Evolutionary conservation across 1,139 yeast species (phyloP).

Genomic region (Suhomyces maxii): DNA sequence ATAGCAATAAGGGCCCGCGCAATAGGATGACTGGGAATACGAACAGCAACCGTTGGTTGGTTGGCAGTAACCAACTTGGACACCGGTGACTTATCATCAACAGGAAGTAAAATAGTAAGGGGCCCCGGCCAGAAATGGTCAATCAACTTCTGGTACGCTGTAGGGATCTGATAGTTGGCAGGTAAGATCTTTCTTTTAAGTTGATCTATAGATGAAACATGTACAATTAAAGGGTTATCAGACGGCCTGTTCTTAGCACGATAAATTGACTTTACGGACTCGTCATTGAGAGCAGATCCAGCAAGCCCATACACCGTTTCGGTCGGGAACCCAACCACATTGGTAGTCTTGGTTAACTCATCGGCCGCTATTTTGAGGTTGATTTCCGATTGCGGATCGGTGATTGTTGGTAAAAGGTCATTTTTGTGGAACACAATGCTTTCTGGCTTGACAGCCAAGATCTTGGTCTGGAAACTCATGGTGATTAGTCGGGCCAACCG

Average conservation of each 20-base stretch:
- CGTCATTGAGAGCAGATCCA: slow-evolving; percentile 76
- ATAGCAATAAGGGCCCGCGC: slow-evolving; percentile 88
- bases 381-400: slow-evolving; percentile 49
- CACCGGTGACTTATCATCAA: slow-evolving; percentile 50
- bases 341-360: slow-evolving; percentile 48
- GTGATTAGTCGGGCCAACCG: slow-evolving; percentile 3
- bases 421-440: slow-evolving; percentile 27
- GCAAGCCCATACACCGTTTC: slow-evolving; percentile 97
- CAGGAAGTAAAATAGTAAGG: slow-evolving; percentile 78
- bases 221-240: slow-evolving; percentile 91
- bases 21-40: slow-evolving; percentile 83
- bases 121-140: slow-evolving; percentile 95
- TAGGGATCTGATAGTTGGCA: slow-evolving; percentile 56
- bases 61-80: slow-evolving; percentile 80
- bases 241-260: slow-evolving; percentile 90
- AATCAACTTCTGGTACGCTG: slow-evolving; percentile 60
- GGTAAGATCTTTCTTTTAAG: slow-evolving; percentile 57
- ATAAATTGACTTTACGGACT: slow-evolving; percentile 74
- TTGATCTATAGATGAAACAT: slow-evolving; percentile 77
- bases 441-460: slow-evolving; percentile 33
- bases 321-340: slow-evolving; percentile 90
- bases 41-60: slow-evolving; percentile 86
- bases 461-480: slow-evolving; percentile 26
- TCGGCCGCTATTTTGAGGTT: slow-evolving; percentile 60
- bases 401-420: slow-evolving; percentile 38